These are phyloP conservation scores for Forsythia viridissima DNA, from an alignment of 257 asterid genomes.

Conservation along the genomic window DNA sequence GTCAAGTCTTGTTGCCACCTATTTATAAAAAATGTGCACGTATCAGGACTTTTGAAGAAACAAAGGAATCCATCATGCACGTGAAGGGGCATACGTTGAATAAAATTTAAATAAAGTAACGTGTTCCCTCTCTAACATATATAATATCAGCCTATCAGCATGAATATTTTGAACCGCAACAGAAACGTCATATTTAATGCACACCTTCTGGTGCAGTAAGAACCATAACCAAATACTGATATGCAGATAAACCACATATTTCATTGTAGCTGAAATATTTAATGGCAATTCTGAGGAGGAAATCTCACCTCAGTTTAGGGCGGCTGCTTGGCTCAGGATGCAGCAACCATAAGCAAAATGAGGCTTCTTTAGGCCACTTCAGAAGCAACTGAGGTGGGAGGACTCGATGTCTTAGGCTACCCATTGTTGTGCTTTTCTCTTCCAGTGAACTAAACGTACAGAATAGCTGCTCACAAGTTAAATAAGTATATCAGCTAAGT, in stretches of 20 bases:
- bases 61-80: background rate
- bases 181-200: background rate
- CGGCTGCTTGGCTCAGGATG: slow-evolving; percentile 89
- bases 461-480: slow-evolving; percentile 62
- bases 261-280: background rate
- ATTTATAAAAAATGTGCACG: background rate
- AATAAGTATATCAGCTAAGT: slow-evolving; percentile 7
- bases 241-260: slow-evolving; percentile 4
- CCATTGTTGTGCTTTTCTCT: slow-evolving; percentile 81
- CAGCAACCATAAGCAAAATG: slow-evolving; percentile 92
- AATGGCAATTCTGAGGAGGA: background rate
- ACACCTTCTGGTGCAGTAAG: background rate
- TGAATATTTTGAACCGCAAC: too few relatives aligned
- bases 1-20: background rate
- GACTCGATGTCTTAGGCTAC: slow-evolving; percentile 81
- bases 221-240: background rate
- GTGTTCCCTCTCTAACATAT: background rate
- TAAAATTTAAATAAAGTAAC: too few relatives aligned
- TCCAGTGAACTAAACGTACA: slow-evolving; percentile 67
- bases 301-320: slow-evolving; percentile 69
- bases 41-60: background rate
- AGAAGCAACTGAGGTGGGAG: slow-evolving; percentile 93
- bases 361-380: slow-evolving; percentile 98
- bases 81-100: background rate
- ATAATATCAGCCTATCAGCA: background rate